Evolutionary conservation across 1,284 basidiomycete species (phyloP).

Genomic region (Trichosporon sp.): DNA sequence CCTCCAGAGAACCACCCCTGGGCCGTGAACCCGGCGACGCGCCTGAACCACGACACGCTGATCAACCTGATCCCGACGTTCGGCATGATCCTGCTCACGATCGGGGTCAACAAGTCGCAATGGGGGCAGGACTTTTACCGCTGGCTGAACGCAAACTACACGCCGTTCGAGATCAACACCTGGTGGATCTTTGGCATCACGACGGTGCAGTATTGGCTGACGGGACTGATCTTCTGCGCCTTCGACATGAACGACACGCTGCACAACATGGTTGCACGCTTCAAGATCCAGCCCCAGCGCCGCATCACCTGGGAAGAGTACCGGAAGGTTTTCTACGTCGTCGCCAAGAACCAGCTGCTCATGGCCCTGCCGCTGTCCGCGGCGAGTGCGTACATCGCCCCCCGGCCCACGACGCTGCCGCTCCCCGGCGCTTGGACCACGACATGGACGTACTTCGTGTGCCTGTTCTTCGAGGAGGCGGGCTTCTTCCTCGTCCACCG

Average conservation of each 20-base stretch:
- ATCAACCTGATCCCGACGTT: constrained; percentile 23
- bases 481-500: constrained; percentile 33
- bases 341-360: constrained; percentile 24
- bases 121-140: constrained; percentile 20
- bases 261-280: constrained; percentile 24
- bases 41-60: constrained; percentile 25
- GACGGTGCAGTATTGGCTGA: constrained; percentile 25
- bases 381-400: constrained; percentile 2
- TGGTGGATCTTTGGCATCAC: constrained; percentile 25
- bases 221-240: constrained; percentile 27
- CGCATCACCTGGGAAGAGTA: constrained; percentile 30
- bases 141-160: constrained; percentile 29
- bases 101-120: constrained; percentile 18
- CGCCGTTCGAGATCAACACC: constrained; percentile 27
- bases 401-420: constrained; percentile 13
- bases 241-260: constrained; percentile 30
- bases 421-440: constrained; percentile 26
- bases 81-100: constrained; percentile 24
- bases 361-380: constrained; percentile 28
- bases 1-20: constrained; percentile 30
- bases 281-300: constrained; percentile 32
- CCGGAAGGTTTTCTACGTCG: constrained; percentile 23
- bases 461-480: constrained; percentile 30
- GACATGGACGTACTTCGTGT: constrained; percentile 27
- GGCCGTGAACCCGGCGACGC: constrained; percentile 23